Base-by-base conservation (phyloP, 495 filamentous ascomycete species). In the Aspergillus sparsus region DNA sequence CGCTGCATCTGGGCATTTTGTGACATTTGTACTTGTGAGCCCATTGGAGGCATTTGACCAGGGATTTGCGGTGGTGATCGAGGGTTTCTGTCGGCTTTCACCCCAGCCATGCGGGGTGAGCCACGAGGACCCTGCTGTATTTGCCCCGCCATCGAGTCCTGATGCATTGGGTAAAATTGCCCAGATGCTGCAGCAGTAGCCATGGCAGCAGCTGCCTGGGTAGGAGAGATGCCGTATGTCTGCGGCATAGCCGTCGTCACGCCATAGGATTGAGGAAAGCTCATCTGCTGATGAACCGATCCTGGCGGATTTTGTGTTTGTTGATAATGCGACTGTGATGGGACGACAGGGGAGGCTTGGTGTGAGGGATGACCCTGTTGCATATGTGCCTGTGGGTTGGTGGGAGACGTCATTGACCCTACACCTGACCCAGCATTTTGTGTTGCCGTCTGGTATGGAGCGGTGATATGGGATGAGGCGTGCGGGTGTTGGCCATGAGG, bases 131-230 rank as follows among this genome's bases (percentile, higher is more conserved):
- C 76, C 54, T 73, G 75, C 3, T 71, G 67, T 70, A 83, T 78
- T 56, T 77, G 79, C 49, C 71, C 74, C 55, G 65, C 74, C 74
- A 83, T 81, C 8, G 75, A 73, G 49, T 82, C 75, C 53, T 81
- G 76, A 39, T 80, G 77, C 45, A 83, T 66, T 10, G 75, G 74
- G 52, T 78, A 77, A 60, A 80, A 82, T 55, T 78, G 78, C 7
- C 81, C 81, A 12, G 81, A 81, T 0, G 81, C 81, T 7, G 81
- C 81, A 11, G 81, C 81, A 4, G 80, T 84, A 11, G 81, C 81
- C 80, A 83, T 84, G 7, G 81, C 81, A 53, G 81, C 81, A 55
- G 81, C 81, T 12, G 80, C 80, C 63, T 82, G 80, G 3, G 74
- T 77, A n/a, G 79, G 71, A 34, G 81, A 81, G 54, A 82, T 80